Base-by-base conservation (phyloP, 495 filamentous ascomycete species). In the Aspergillus asperescens region DNA sequence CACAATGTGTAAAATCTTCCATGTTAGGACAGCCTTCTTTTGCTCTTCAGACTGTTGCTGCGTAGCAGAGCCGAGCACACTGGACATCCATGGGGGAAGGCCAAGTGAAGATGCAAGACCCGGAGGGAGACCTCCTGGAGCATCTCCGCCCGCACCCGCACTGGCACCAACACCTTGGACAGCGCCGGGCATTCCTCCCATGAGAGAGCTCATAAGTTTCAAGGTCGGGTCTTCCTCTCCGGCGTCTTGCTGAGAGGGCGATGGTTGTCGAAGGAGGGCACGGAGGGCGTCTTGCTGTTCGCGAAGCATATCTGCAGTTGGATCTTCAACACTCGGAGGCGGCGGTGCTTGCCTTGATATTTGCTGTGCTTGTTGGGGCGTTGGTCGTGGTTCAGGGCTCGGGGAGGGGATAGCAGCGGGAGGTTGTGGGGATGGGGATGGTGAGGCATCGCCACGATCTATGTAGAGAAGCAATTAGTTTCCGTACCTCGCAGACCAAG, bases 1-100 rank as follows among this genome's bases (percentile, higher is more conserved):
- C 0, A 89, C 32, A 2, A 82, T 79, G 66, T 96, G 90, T 13
- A 93, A 62, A 12, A 88, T 73, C 46, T 86, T 83, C 88, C 89
- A 95, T 1, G 89, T 50, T 50, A 81, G 77, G 1, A 68, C 60
- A 8, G 66, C 67, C 48, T 69, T 77, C 65, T 75, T 74, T 58
- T 70, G 69, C 51, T 67, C 54, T 32, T 74, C 69, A 5, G 68
- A 64, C 13, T 69, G 64, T 8, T 61, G 57, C 22, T 60, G 54
- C 22, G 64, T 50, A 10, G 57, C 52, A 53, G 57, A 61, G 19
- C 64, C 62, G 12, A 76, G 40, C 61, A 79, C 56, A 32, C 64
- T 68, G 1, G 75, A 67, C 0, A 79, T 48, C 40, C 73, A 78
- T 42, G 67, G 80, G 32, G 75, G 77, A 46, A 73, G 56, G 7